A percentile compares a stretch with the other conserved stretches of the same genome.
These are phyloP conservation scores for Kazachstania bromeliacearum DNA, from an alignment of 805 yeast species.

Conservation along the genomic window DNA sequence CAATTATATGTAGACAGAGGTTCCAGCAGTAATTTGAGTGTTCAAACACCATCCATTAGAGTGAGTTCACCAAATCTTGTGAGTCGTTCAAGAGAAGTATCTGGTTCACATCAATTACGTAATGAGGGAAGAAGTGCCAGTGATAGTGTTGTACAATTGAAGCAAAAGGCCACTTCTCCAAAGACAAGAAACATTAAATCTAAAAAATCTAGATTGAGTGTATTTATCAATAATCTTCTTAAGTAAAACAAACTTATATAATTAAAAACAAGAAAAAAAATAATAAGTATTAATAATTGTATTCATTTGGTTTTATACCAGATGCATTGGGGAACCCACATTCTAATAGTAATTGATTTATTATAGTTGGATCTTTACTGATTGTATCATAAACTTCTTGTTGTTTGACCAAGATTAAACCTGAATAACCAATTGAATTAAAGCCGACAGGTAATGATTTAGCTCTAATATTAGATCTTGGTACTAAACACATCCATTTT, in stretches of 20 bases:
- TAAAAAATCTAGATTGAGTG: constrained; percentile 16
- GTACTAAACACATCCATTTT: constrained; percentile 74
- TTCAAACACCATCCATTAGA: too few relatives aligned
- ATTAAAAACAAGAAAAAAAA: background rate
- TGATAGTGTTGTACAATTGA: constrained; percentile 15
- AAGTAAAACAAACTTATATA: constrained; percentile 4
- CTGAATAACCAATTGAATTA: constrained; percentile 73
- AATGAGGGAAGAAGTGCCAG: constrained; percentile 17
- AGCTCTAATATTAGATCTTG: constrained; percentile 54
- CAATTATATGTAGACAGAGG: constrained; percentile 2
- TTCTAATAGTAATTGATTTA: constrained; percentile 40
- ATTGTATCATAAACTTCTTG: constrained; percentile 43
- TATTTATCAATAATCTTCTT: constrained; percentile 12
- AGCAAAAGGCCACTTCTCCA: background rate
- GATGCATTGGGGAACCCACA: constrained; percentile 59
- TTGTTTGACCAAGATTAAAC: constrained; percentile 66
- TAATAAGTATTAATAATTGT: constrained; percentile 22
- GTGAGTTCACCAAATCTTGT: background rate
- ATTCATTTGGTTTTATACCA: constrained; percentile 49
- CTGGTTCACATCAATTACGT: too few relatives aligned
- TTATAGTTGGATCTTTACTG: constrained; percentile 34
- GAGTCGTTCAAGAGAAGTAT: too few relatives aligned
- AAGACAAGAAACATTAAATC: constrained; percentile 1
- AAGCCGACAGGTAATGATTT: constrained; percentile 43
- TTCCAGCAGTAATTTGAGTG: too few relatives aligned